Evolutionary conservation across 495 filamentous ascomycete genomes (phyloP).

Genomic region (Parathielavia appendiculata): DNA sequence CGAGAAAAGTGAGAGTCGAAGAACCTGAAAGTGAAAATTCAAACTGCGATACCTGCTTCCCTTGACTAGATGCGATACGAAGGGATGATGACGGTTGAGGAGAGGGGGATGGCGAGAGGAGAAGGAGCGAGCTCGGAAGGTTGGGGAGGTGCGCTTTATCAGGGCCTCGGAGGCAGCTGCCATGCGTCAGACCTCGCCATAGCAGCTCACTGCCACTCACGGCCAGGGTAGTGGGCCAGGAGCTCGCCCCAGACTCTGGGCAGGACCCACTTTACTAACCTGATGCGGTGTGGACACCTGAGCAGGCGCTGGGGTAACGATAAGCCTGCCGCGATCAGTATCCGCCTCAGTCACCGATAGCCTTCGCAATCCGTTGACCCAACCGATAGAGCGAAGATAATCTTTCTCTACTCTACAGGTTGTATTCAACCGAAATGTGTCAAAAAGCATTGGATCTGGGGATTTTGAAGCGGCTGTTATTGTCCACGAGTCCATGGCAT

Average conservation of each 20-base stretch:
- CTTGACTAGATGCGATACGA: constrained; percentile 28
- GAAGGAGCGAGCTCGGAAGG: constrained; percentile 28
- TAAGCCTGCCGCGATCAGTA: too few species aligned
- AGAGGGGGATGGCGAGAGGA: constrained; percentile 24
- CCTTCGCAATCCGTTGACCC: too few species aligned
- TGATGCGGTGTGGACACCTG: constrained; percentile 15
- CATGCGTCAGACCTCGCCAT: neutral
- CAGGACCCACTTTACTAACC: constrained; percentile 15
- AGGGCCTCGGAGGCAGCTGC: neutral
- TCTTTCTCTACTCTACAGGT: too few species aligned
- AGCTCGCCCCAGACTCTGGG: too few species aligned
- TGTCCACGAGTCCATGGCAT: neutral
- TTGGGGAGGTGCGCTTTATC: neutral
- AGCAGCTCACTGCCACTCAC: too few species aligned
- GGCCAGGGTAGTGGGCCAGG: too few species aligned
- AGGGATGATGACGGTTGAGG: constrained; percentile 26
- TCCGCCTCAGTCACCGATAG: too few species aligned
- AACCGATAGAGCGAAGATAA: too few species aligned
- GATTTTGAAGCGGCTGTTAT: neutral
- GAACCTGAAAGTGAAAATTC: constrained; percentile 23
- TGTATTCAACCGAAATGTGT: too few species aligned
- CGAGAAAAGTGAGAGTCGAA: constrained; percentile 26
- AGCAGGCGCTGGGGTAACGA: neutral
- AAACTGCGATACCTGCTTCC: constrained; percentile 28
- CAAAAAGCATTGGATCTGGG: neutral